Evolutionary conservation across 768 basidiomycete genomes (phyloP), one percentile per base, ranked within the genome.

Genomic region (Leccinum rimulosum): DNA sequence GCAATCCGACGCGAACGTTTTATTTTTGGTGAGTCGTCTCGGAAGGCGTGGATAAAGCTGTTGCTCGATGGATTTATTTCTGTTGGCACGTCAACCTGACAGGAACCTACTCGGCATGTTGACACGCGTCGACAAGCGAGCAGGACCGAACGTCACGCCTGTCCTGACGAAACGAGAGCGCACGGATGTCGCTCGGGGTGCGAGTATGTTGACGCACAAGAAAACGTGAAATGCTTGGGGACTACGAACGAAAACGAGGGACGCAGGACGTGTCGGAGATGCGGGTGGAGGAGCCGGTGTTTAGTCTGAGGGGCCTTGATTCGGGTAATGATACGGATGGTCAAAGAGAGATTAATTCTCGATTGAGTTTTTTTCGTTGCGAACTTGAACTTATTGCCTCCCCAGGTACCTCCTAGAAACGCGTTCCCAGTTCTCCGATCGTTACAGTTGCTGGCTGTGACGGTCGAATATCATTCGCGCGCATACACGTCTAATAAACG

Each of bases 211-310:
- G 22, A 22, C 22, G 22, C 22, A 22, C 22, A 22, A 22, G 22
- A 22, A 22, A 22, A 22, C 22, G 22, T 22, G 22, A 22, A 22
- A 22, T 22, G 22, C 22, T 22, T 22, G 22, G 22, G 22, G 22
- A 22, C 22, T 22, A 22, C 22, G 22, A 22, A 22, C 22, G 22
- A 22, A 22, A 22, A 22, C 22, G 22, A 22, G 22, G 22, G 22
- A 22, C 22, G 22, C 22, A 22, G 22, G 22, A 22, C 22, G 22
- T 22, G 22, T 78, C 97, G 49, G 91, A 95, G 78, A 83, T 82
- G 81, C 83, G 95, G 33, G 87, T 93, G 17, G 95, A 98, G 66
- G 86, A 93, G 72, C 85, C 87, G 56, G 85, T 97, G 38, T 97
- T 98, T 71, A 86, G 98, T 59, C 74, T 98, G 55, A 85, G 88